Evolutionary conservation across 306 rosid species (phyloP).

Genomic region (Cyamopsis tetragonoloba): DNA sequence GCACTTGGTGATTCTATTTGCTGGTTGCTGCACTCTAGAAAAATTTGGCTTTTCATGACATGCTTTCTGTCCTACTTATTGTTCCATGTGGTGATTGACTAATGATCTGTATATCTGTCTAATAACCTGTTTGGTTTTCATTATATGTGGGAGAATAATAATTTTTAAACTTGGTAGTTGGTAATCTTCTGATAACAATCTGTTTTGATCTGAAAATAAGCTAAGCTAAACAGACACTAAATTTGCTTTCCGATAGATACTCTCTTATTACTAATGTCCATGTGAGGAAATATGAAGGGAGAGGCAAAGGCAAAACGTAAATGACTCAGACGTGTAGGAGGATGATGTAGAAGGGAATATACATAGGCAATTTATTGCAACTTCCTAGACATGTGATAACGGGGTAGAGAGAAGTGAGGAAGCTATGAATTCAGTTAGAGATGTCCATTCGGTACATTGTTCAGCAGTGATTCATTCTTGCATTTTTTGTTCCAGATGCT

Average conservation of each 20-base stretch:
- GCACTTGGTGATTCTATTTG: constrained; percentile 3
- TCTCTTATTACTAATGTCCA: not conserved
- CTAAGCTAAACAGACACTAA: not conserved
- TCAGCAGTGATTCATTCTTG: constrained; percentile 10
- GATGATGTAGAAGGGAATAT: not conserved
- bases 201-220: not conserved
- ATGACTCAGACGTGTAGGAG: not conserved
- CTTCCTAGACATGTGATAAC: not conserved
- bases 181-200: not conserved
- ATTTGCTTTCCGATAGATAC: not conserved
- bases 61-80: not conserved
- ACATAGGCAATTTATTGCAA: not conserved
- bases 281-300: not conserved
- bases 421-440: not conserved
- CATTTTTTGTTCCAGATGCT: constrained; percentile 59
- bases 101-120: not conserved
- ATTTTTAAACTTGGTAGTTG: not conserved
- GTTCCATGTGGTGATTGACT: constrained; percentile 11
- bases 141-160: constrained; percentile 1
- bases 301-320: no score
- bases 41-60: not conserved
- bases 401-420: not conserved
- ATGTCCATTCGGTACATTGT: not conserved
- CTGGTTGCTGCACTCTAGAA: not conserved
- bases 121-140: not conserved